Evolutionary conservation across 139 green algal species (phyloP).

Genomic region (Chlamydomonas incerta): DNA sequence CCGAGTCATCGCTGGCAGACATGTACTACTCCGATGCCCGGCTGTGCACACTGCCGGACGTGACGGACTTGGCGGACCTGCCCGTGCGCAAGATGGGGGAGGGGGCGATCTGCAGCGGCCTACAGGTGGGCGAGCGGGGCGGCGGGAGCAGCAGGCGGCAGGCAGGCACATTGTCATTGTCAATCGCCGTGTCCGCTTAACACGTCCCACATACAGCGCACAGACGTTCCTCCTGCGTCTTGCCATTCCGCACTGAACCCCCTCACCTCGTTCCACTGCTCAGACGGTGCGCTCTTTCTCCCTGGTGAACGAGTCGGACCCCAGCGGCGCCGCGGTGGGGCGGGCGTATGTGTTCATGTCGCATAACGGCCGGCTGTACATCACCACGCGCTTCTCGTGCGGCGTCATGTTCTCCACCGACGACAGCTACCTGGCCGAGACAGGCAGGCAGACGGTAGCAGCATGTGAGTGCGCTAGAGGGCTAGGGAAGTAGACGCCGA

Average conservation of each 20-base stretch:
- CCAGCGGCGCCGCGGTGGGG: neutral
- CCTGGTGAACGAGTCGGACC: neutral
- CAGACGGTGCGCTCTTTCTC: slow-evolving; percentile 9
- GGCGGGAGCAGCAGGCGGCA: neutral
- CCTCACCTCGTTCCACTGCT: too few relatives aligned
- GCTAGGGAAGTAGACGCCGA: too few relatives aligned
- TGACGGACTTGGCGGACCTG: neutral
- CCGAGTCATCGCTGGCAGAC: neutral
- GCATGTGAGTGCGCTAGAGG: too few relatives aligned
- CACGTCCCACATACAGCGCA: too few relatives aligned
- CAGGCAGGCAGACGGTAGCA: neutral
- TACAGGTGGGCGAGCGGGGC: neutral
- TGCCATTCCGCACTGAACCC: neutral
- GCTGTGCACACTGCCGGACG: slow-evolving; percentile 13
- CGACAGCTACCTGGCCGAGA: neutral
- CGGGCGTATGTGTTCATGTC: slow-evolving; percentile 30
- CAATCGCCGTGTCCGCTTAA: too few relatives aligned
- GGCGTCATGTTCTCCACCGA: slow-evolving; percentile 39
- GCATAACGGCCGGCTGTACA: slow-evolving; percentile 33
- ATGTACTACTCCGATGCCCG: neutral
- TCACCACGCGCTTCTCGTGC: slow-evolving; percentile 19
- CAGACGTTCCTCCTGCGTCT: neutral
- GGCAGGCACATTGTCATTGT: too few relatives aligned
- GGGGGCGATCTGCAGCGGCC: neutral
- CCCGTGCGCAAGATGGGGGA: neutral